Evolutionary conservation across 2,329 filamentous ascomycete species (phyloP).

Genomic region (Paraconiothyrium sp.): DNA sequence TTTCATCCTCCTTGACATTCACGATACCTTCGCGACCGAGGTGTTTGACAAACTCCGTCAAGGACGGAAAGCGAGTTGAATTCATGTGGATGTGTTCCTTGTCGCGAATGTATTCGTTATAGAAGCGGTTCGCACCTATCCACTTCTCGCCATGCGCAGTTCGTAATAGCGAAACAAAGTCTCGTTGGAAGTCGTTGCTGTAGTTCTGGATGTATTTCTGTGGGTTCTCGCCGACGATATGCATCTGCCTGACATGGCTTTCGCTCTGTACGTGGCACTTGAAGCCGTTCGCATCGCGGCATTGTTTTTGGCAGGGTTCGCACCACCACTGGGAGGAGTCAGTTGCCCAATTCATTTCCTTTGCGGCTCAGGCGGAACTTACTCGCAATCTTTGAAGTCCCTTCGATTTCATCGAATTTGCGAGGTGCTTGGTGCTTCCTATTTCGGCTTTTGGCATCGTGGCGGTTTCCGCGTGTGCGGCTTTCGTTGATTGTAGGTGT

Average conservation of each 20-base stretch:
- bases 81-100: conserved; percentile 88
- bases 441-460: conserved; percentile 90
- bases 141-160: conserved; percentile 92
- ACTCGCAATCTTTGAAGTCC: conserved; percentile 71
- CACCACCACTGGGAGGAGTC: no score
- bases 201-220: conserved; percentile 85
- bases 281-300: conserved; percentile 80
- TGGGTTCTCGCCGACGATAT: conserved; percentile 86
- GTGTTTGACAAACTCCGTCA: conserved; percentile 90
- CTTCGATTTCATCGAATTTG: conserved; percentile 84
- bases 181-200: conserved; percentile 80
- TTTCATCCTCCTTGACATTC: conserved; percentile 82
- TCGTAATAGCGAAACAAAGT: conserved; percentile 79
- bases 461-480: conserved; percentile 17
- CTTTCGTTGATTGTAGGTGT: neutral
- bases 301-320: conserved; percentile 77
- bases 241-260: conserved; percentile 88
- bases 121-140: conserved; percentile 90
- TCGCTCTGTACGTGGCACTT: conserved; percentile 81
- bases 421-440: conserved; percentile 88
- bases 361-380: no score
- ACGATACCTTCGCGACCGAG: conserved; percentile 88
- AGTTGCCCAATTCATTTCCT: no score
- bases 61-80: conserved; percentile 83
- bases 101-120: conserved; percentile 87